phyloP scores from a whole-genome alignment of 179 eudicot genomes.

The Gypsophila paniculata region DNA sequence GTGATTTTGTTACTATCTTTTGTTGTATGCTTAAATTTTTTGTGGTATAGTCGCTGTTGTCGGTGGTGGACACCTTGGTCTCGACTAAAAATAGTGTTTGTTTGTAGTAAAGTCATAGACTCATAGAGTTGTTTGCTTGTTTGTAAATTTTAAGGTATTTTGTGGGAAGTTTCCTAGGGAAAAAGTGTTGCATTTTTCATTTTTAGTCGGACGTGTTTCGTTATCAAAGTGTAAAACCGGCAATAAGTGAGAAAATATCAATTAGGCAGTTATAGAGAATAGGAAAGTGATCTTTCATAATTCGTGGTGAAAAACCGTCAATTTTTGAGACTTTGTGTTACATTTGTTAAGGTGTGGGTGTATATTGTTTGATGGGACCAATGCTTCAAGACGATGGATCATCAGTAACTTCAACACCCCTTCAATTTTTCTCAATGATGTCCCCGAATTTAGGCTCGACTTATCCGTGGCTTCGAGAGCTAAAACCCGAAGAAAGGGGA shows the following conservation, averaged over 20 bases:
- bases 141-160: background rate
- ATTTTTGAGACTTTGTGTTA: too few species aligned
- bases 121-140: background rate
- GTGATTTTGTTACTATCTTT: background rate
- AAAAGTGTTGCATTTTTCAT: background rate
- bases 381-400: slow-evolving; percentile 63
- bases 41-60: too few species aligned
- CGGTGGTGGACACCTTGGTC: too few species aligned
- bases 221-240: too few species aligned
- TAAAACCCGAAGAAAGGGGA: slow-evolving; percentile 83
- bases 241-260: too few species aligned
- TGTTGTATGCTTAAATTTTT: too few species aligned
- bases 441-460: slow-evolving; percentile 66
- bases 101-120: background rate
- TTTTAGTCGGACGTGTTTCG: too few species aligned
- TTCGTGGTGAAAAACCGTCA: too few species aligned
- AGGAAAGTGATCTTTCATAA: too few species aligned
- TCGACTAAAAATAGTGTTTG: background rate
- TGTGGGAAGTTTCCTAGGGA: background rate
- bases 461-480: slow-evolving; percentile 63
- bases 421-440: slow-evolving; percentile 61
- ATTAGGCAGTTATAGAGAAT: too few species aligned
- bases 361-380: slow-evolving; percentile 26
- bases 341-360: background rate
- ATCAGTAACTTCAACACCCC: slow-evolving; percentile 60